phyloP scores from a whole-genome alignment of 129 eudicot genomes.

The Cynara cardunculus region DNA sequence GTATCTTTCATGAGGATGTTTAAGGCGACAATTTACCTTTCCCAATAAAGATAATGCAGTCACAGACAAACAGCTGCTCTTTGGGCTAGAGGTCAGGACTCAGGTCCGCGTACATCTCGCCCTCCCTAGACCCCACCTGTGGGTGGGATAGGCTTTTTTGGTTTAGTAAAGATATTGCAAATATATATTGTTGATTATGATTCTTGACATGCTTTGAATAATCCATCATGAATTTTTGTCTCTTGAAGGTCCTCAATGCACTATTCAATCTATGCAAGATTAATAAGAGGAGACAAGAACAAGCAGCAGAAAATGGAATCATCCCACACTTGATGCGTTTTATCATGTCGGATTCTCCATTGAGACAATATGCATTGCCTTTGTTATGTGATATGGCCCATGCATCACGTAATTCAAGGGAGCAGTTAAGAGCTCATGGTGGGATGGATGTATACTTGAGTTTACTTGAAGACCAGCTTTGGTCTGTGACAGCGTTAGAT shows the following conservation, averaged over 20 bases:
- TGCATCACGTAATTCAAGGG: slow-evolving; percentile 91
- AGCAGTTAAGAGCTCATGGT: slow-evolving; percentile 93
- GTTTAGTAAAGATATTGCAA: neutral
- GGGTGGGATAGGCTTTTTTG: too few species aligned
- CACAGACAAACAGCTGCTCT: neutral
- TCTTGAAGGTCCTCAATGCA: slow-evolving; percentile 81
- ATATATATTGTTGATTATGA: neutral
- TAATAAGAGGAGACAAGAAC: slow-evolving; percentile 97
- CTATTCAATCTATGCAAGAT: slow-evolving; percentile 95
- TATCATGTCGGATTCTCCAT: slow-evolving; percentile 82
- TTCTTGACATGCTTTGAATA: slow-evolving; percentile 3
- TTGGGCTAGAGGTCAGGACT: too few species aligned
- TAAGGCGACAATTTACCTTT: neutral
- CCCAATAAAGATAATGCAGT: neutral
- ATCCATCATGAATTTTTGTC: neutral
- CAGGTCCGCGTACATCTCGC: too few species aligned
- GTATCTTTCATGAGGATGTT: neutral
- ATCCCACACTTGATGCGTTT: slow-evolving; percentile 93
- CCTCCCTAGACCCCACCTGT: too few species aligned
- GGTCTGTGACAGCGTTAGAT: slow-evolving; percentile 96
- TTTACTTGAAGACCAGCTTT: slow-evolving; percentile 88
- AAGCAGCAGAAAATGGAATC: slow-evolving; percentile 96
- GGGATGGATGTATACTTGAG: slow-evolving; percentile 92
- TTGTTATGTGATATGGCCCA: slow-evolving; percentile 96
- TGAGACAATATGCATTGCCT: slow-evolving; percentile 83